Evolutionary conservation across 352 stramenopile genomes (phyloP).

Genomic region (Globisporangium barbulae): DNA sequence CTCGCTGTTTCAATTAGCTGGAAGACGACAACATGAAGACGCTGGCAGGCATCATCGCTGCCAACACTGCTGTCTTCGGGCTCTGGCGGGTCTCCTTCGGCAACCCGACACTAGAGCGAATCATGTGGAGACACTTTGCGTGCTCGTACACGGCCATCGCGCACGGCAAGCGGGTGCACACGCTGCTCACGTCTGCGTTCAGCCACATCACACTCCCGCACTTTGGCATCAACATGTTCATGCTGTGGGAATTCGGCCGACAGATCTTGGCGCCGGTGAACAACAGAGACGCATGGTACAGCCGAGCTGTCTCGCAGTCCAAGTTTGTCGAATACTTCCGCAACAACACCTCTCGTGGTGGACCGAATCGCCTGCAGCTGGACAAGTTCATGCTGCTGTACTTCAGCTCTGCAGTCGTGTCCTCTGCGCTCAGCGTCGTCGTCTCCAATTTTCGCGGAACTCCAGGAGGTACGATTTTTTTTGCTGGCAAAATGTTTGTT

Average conservation of each 20-base stretch:
- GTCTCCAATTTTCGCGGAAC: constrained; percentile 65
- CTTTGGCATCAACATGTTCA: constrained; percentile 88
- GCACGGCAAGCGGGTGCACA: constrained; percentile 62
- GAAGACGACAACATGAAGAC: constrained; percentile 61
- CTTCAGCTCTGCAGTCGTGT: constrained; percentile 63
- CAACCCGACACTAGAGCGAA: constrained; percentile 41
- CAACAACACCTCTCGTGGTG: constrained; percentile 22
- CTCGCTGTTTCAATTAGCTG: constrained; percentile 19
- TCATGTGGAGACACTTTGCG: constrained; percentile 84
- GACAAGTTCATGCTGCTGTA: constrained; percentile 73
- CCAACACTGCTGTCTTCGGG: constrained; percentile 68
- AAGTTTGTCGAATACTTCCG: constrained; percentile 38
- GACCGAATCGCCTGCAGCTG: constrained; percentile 35
- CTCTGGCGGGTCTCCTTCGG: constrained; percentile 69
- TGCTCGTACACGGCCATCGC: constrained; percentile 78
- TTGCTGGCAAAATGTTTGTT: neutral
- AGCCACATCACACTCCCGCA: constrained; percentile 82
- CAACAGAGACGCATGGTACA: constrained; percentile 42
- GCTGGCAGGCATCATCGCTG: constrained; percentile 57
- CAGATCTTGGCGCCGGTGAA: constrained; percentile 60
- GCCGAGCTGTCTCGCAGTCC: constrained; percentile 45
- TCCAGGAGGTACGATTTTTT: constrained; percentile 31
- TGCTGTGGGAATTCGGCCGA: constrained; percentile 83
- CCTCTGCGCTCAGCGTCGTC: constrained; percentile 61
- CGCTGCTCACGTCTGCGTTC: constrained; percentile 74